These are phyloP conservation scores for Diaporthe ampelina DNA, from an alignment of 2,329 filamentous ascomycete species.

Conservation along the genomic window DNA sequence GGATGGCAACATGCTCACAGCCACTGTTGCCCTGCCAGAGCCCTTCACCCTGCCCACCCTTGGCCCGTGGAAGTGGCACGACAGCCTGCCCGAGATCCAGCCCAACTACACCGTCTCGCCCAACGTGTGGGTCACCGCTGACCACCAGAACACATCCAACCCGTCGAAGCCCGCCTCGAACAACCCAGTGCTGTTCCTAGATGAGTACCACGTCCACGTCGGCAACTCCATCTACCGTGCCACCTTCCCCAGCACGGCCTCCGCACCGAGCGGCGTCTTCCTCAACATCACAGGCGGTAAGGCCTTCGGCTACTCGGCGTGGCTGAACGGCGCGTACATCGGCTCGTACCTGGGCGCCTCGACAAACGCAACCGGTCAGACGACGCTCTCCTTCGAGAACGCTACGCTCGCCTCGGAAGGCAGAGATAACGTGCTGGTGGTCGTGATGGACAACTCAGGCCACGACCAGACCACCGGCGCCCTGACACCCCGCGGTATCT, in stretches of 20 bases:
- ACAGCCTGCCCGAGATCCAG: conserved; percentile 63
- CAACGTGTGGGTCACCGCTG: conserved; percentile 61
- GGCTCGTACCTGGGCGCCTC: conserved; percentile 68
- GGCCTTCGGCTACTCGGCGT: conserved; percentile 70
- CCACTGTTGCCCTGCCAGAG: conserved; percentile 47
- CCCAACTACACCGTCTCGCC: conserved; percentile 58
- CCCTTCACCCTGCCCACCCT: conserved; percentile 56
- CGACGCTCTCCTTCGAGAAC: conserved; percentile 65
- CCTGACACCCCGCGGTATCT: conserved; percentile 65
- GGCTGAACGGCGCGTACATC: conserved; percentile 69
- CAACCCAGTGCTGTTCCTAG: conserved; percentile 69
- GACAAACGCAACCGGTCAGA: conserved; percentile 52
- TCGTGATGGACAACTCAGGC: conserved; percentile 72
- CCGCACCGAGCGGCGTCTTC: conserved; percentile 57
- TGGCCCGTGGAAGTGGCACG: conserved; percentile 60
- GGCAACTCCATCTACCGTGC: conserved; percentile 69
- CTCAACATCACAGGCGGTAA: conserved; percentile 67
- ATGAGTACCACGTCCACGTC: conserved; percentile 68
- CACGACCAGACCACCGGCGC: conserved; percentile 67
- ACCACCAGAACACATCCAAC: conserved; percentile 64
- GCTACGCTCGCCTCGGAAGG: conserved; percentile 56
- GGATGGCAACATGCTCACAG: conserved; percentile 48
- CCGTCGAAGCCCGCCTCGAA: conserved; percentile 61
- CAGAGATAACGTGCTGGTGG: conserved; percentile 62
- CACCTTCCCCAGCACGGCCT: conserved; percentile 58